These are phyloP conservation scores for Daldinia sp. DNA, from an alignment of 2,329 filamentous ascomycete species.

Conservation along the genomic window DNA sequence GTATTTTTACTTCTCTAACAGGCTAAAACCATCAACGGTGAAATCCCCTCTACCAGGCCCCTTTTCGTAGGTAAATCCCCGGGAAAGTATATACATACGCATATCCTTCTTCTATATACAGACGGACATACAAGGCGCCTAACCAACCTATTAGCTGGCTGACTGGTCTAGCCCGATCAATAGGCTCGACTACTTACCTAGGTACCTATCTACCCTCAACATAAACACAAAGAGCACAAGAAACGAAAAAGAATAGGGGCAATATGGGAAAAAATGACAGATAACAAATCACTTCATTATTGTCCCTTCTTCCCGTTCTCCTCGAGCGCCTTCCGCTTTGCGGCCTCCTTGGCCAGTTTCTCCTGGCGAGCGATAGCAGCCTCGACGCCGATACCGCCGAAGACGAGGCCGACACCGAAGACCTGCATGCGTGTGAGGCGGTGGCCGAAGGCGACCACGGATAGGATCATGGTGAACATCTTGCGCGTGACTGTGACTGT, in stretches of 20 bases:
- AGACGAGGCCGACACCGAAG: constrained; percentile 90
- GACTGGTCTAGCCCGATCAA: too few species aligned
- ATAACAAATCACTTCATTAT: constrained; percentile 8
- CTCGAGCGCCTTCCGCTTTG: constrained; percentile 60
- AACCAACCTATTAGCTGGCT: too few species aligned
- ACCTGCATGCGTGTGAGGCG: constrained; percentile 87
- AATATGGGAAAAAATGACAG: too few species aligned
- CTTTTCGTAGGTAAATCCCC: neutral
- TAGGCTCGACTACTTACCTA: too few species aligned
- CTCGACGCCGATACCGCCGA: constrained; percentile 94
- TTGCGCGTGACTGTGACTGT: constrained; percentile 98
- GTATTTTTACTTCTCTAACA: neutral
- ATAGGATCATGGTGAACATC: constrained; percentile 99
- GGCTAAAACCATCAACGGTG: neutral
- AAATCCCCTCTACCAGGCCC: neutral
- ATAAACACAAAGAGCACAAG: neutral
- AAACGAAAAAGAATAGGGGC: neutral
- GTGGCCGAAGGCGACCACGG: constrained; percentile 94
- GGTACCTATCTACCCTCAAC: neutral
- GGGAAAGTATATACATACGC: neutral
- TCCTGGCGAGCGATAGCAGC: constrained; percentile 81
- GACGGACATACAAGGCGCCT: neutral
- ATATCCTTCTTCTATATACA: constrained; percentile 1
- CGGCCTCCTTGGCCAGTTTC: constrained; percentile 80
- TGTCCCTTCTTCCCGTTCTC: constrained; percentile 43